Conservation (phyloP, 345 rosid species). For the Cardamine occulta region DNA sequence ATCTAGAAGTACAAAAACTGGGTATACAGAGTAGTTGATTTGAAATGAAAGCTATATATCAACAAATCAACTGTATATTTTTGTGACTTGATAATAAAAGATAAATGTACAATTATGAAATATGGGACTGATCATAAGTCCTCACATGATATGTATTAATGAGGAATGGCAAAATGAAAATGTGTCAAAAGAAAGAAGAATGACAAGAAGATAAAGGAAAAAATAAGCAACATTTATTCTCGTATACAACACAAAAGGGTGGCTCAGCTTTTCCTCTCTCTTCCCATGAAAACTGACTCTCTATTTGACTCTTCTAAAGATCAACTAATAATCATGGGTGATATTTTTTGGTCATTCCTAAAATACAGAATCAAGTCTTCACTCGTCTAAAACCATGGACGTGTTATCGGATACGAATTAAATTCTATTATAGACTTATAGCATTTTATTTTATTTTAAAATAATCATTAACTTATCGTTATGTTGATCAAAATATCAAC, state of each 20-base stretch:
- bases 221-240: slow-evolving; percentile 39
- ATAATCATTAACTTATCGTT: neutral
- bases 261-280: slow-evolving; percentile 41
- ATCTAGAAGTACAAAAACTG: neutral
- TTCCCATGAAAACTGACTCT: slow-evolving; percentile 28
- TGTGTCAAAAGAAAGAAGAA: slow-evolving; percentile 2
- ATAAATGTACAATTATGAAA: slow-evolving; percentile 27
- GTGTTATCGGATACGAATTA: neutral
- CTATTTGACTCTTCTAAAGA: slow-evolving; percentile 19
- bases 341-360: neutral
- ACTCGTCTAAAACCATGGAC: neutral
- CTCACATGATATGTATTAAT: slow-evolving; percentile 36
- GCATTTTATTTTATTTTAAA: neutral
- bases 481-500: neutral
- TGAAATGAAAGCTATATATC: slow-evolving; percentile 28
- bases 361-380: neutral
- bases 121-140: slow-evolving; percentile 39
- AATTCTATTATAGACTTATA: neutral
- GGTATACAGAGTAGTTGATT: slow-evolving; percentile 9
- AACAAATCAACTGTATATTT: slow-evolving; percentile 32
- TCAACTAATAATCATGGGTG: slow-evolving; percentile 2
- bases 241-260: slow-evolving; percentile 43
- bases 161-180: slow-evolving; percentile 32
- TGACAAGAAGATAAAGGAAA: slow-evolving; percentile 16
- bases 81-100: slow-evolving; percentile 2